Evolutionary conservation across 768 basidiomycete species (phyloP).

Genomic region (Mycena capillaripes): DNA sequence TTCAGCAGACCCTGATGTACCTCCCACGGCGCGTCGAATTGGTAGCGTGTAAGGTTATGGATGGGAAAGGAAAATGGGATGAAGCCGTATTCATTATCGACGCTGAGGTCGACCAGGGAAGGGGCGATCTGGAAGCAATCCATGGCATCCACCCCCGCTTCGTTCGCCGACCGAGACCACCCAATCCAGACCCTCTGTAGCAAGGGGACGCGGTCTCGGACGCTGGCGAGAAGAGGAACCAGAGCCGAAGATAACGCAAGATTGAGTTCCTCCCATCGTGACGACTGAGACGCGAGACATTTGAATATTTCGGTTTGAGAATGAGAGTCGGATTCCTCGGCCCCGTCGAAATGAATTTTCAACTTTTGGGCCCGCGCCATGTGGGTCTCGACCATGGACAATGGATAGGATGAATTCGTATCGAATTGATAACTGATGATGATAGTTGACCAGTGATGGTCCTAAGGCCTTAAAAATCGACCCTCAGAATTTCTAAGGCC

Average conservation of each 20-base stretch:
- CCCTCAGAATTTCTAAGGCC: too few relatives aligned
- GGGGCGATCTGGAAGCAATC: neutral
- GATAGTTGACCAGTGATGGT: conserved; percentile 14
- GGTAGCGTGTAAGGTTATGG: neutral
- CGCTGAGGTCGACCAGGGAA: neutral
- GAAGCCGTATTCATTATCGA: neutral
- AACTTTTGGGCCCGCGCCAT: neutral
- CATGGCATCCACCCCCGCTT: neutral
- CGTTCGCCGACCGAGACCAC: neutral
- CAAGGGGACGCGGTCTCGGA: neutral
- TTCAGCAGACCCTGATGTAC: neutral
- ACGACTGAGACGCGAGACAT: neutral
- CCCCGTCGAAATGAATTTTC: conserved; percentile 13
- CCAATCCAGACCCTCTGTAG: neutral
- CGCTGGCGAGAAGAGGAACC: neutral
- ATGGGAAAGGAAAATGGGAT: neutral
- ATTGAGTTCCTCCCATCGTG: conserved; percentile 6
- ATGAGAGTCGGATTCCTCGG: neutral
- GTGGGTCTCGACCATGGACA: conserved; percentile 1
- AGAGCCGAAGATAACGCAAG: neutral
- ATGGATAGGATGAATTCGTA: neutral
- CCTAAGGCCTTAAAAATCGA: too few relatives aligned
- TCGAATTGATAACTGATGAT: neutral
- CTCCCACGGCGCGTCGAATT: neutral
- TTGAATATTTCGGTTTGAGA: conserved; percentile 3